These are phyloP conservation scores for Incumbomyces lentus DNA, from an alignment of 2,329 filamentous ascomycete genomes.

Conservation along the genomic window DNA sequence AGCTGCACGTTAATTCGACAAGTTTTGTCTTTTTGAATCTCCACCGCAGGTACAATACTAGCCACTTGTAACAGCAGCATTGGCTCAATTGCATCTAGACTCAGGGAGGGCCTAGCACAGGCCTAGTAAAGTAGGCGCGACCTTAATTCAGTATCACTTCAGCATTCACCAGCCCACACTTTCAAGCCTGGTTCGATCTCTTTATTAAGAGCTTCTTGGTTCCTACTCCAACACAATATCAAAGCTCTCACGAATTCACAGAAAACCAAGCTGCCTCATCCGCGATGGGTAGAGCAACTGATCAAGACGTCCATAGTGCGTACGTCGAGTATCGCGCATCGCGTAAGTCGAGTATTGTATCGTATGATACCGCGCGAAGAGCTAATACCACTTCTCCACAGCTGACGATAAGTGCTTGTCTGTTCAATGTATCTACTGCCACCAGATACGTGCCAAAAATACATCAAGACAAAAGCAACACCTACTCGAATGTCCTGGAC, in stretches of 20 bases:
- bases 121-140: not conserved
- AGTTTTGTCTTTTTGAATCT: no score
- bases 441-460: slow-evolving; percentile 44
- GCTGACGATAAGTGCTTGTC: slow-evolving; percentile 36
- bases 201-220: not conserved
- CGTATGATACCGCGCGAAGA: slow-evolving; percentile 14
- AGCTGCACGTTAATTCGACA: no score
- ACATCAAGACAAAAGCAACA: slow-evolving; percentile 44
- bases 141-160: not conserved
- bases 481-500: slow-evolving; percentile 39
- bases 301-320: slow-evolving; percentile 43
- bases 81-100: no score
- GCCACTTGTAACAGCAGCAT: not conserved
- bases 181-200: not conserved
- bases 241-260: no score
- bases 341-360: slow-evolving; percentile 26
- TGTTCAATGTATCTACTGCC: slow-evolving; percentile 44
- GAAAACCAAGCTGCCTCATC: no score
- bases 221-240: not conserved
- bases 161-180: not conserved
- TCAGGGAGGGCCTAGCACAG: not conserved
- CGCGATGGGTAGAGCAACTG: slow-evolving; percentile 41
- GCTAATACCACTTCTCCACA: slow-evolving; percentile 16
- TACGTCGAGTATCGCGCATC: slow-evolving; percentile 46
- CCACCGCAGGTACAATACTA: not conserved